Percentiles rank a stretch among this genome's conserved stretches.
These are phyloP conservation scores for Backusella psychrophila DNA, from an alignment of 192 early-diverging fungal genomes.

Conservation along the genomic window DNA sequence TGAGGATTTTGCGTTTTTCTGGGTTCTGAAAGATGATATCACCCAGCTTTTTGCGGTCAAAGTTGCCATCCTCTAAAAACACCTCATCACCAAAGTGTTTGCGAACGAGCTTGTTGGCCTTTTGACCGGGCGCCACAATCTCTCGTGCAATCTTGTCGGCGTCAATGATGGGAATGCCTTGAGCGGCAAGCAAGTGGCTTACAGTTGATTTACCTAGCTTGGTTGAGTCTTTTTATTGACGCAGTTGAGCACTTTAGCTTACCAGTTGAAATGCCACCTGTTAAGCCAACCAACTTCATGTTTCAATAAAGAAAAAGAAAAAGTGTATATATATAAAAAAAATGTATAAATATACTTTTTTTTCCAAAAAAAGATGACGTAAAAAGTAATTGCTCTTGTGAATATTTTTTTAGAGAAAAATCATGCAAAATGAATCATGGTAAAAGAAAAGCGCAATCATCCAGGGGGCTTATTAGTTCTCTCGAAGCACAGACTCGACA, in stretches of 20 bases:
- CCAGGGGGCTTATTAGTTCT: neutral
- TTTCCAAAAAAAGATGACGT: neutral
- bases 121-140: slow-evolving; percentile 74
- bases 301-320: neutral
- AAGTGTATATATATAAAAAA: neutral
- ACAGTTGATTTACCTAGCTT: slow-evolving; percentile 84
- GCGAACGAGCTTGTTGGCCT: slow-evolving; percentile 71
- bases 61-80: slow-evolving; percentile 47
- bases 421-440: too few relatives aligned
- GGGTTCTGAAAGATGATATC: slow-evolving; percentile 76
- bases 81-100: slow-evolving; percentile 72
- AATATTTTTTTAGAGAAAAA: neutral
- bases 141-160: slow-evolving; percentile 88
- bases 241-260: slow-evolving; percentile 1
- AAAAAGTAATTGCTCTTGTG: neutral
- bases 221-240: neutral
- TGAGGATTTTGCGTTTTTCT: slow-evolving; percentile 68
- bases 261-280: slow-evolving; percentile 92
- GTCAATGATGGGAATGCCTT: slow-evolving; percentile 80
- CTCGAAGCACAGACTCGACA: neutral
- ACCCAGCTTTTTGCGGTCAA: slow-evolving; percentile 80
- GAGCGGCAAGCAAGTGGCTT: slow-evolving; percentile 52
- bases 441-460: too few relatives aligned
- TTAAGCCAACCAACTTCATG: slow-evolving; percentile 92
- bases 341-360: neutral